Percentiles rank a stretch among this genome's conserved stretches.
phyloP scores from a whole-genome alignment of 306 rosid species.

The Cucurbita ficifolia region DNA sequence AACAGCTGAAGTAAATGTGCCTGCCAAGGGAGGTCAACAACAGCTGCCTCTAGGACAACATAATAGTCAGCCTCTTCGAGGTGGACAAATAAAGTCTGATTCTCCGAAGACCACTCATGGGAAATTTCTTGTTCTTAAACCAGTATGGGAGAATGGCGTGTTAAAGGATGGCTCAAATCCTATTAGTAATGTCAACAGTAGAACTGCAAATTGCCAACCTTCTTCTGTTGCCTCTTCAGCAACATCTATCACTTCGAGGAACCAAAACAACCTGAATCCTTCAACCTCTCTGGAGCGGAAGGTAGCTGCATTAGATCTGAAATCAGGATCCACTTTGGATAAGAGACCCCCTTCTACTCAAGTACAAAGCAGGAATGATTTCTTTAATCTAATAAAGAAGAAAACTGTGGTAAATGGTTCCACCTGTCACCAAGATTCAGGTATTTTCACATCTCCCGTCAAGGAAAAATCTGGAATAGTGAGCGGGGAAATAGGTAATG shows the following conservation, averaged over 20 bases:
- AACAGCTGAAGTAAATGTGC: constrained; percentile 38
- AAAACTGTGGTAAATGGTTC: constrained; percentile 49
- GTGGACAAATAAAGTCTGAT: constrained; percentile 56
- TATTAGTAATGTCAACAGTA: constrained; percentile 32
- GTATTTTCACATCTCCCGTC: constrained; percentile 34
- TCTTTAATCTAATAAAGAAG: constrained; percentile 71
- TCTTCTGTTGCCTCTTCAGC: constrained; percentile 48
- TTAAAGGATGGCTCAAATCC: constrained; percentile 52
- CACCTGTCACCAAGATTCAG: constrained; percentile 36
- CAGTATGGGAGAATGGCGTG: constrained; percentile 73
- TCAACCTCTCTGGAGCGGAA: constrained; percentile 44
- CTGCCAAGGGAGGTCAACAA: constrained; percentile 47
- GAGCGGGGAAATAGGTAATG: constrained; percentile 24
- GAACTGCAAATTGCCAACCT: constrained; percentile 40
- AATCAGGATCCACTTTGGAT: constrained; percentile 52
- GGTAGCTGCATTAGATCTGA: constrained; percentile 48
- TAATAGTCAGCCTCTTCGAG: constrained; percentile 46
- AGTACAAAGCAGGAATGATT: constrained; percentile 84
- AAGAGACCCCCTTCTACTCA: constrained; percentile 69
- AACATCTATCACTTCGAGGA: constrained; percentile 45
- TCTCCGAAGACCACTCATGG: constrained; percentile 67
- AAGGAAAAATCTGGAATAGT: constrained; percentile 48
- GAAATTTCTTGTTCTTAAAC: constrained; percentile 81
- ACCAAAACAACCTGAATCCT: constrained; percentile 36
- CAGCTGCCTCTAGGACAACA: constrained; percentile 36